Evolutionary conservation across 768 basidiomycete genomes (phyloP), one percentile per base, ranked within the genome.

Genomic region (Lactarius quietus): DNA sequence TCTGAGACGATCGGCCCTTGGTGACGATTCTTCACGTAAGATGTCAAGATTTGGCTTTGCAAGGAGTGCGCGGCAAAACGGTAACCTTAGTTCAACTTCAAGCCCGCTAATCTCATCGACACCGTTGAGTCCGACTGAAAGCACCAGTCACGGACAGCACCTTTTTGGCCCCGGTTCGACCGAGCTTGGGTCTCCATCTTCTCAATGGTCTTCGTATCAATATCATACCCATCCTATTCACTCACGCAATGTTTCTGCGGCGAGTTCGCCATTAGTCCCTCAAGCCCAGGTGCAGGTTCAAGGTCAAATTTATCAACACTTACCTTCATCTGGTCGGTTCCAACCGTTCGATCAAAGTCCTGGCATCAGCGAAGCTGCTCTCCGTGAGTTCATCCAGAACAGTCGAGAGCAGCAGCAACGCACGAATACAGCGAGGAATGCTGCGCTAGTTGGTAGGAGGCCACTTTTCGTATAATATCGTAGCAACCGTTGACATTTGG

Each of bases 31-130:
- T 5, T 77, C 77, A 54, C 80, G 88, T 69, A 89, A 87, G 70
- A 82, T 91, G 31, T 93, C 91, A 9, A 83, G 91, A 18, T 93
- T 93, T 75, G 88, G 86, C 26, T 93, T 93, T 72, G 92, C 91
- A 3, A 63, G 69, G 26, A 66, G 41, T 28, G 64, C 64, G 17
- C 63, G 67, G 35, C 69, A 70, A 60, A 62, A 18, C 82, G 66
- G 88, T 28, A 84, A 84, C 53, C 86, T 85, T 67, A 81, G 81
- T 0, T 85, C 89, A 9, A 82, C 87, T 5, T 84, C 84, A 18
- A 89, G 87, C 14, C 86, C 87, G 45, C 77, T 82, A 58, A 84
- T 84, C 63, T 78, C 79, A 10, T 70, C 85, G 28, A 84, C 87
- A 20, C 84, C 87, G 2, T 75, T 85, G 48, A 83, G 78, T 59